phyloP scores from a whole-genome alignment of 2,329 filamentous ascomycete species.

The Thielaviopsis ethacetica region DNA sequence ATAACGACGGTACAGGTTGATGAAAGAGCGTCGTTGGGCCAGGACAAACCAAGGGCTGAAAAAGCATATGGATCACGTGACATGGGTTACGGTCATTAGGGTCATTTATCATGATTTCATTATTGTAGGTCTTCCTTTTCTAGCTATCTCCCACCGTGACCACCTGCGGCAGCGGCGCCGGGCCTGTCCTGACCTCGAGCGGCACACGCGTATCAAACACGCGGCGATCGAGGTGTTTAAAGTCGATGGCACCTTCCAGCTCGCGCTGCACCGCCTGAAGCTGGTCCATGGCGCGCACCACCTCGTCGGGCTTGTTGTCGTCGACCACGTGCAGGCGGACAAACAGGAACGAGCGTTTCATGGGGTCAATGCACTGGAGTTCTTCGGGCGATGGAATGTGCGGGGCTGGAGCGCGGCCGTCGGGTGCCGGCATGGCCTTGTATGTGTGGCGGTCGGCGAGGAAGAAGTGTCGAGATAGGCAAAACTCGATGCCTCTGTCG shows the following conservation, averaged over 20 bases:
- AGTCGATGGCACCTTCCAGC: slow-evolving; percentile 35
- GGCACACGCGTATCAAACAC: slow-evolving; percentile 35
- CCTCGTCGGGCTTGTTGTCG: slow-evolving; percentile 40
- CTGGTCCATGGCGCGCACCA: slow-evolving; percentile 36
- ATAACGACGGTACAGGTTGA: too few relatives aligned
- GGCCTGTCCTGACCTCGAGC: slow-evolving; percentile 22
- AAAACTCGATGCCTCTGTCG: slow-evolving; percentile 31
- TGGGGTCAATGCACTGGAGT: slow-evolving; percentile 31
- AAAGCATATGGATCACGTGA: too few relatives aligned
- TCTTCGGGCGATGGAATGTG: slow-evolving; percentile 30
- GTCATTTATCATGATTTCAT: too few relatives aligned
- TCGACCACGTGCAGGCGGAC: slow-evolving; percentile 37
- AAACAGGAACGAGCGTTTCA: slow-evolving; percentile 37
- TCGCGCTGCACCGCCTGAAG: slow-evolving; percentile 29
- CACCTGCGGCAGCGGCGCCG: slow-evolving; percentile 18
- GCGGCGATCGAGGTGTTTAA: slow-evolving; percentile 34
- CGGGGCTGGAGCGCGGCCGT: slow-evolving; percentile 13
- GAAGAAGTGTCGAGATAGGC: slow-evolving; percentile 31
- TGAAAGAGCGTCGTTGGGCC: too few relatives aligned
- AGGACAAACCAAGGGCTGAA: too few relatives aligned
- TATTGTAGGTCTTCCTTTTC: background rate
- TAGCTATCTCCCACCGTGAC: slow-evolving; percentile 13
- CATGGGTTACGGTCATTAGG: too few relatives aligned
- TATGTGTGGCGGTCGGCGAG: slow-evolving; percentile 20
- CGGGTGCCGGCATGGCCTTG: slow-evolving; percentile 15